Base-by-base conservation (phyloP, 2,329 filamentous ascomycete species). In the Biscogniauxia sp. region DNA sequence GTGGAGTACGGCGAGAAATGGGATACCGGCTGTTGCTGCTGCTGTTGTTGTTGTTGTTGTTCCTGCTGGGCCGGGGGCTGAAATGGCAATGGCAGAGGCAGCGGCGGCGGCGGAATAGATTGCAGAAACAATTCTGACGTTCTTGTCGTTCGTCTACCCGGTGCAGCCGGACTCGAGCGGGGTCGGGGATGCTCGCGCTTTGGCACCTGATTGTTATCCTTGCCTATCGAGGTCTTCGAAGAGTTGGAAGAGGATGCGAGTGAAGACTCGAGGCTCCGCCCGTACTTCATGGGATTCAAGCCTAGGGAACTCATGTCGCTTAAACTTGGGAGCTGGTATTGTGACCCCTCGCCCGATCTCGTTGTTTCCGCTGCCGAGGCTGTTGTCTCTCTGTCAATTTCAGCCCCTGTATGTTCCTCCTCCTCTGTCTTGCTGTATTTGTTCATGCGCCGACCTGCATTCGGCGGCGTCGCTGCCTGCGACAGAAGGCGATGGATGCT, bases 71-170 rank as follows among this genome's bases (percentile, higher is more conserved):
- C 45, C 51, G 7, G 59, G 6, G 49, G 56, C 23, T 53, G 58
- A 32, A 60, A 60, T n/a, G 23, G 23, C 23, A 56, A 41, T n/a
- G 63, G 57, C 5, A 56, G 57, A 52, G 62, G 50, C 1, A 58
- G 58, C 20, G 52, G 51, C 3, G 59, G 26, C n/a, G 59, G 54
- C 7, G 37, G 37, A n/a, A 17, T 17, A 5, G 37, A 45, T 2
- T 45, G 15, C 37, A 45, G 13, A 11, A 45, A n/a, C 13, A 45
- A 5, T 11, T 15, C 37, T 11, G 37, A n/a, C 11, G 37, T 13
- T 17, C 13, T 13, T 45, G 37, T 17, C 37, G 37, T 45, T 11
- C 15, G 13, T 17, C 37, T 17, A 5, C 37, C 37, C 15, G 37
- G 37, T n/a, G 37, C 37, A 11, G 37, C 37, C 13, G 37, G 37